A percentile compares a stretch with the other conserved stretches of the same genome.
Evolutionary conservation across 257 asterid species (phyloP).

Genomic region (Echites panduratus): DNA sequence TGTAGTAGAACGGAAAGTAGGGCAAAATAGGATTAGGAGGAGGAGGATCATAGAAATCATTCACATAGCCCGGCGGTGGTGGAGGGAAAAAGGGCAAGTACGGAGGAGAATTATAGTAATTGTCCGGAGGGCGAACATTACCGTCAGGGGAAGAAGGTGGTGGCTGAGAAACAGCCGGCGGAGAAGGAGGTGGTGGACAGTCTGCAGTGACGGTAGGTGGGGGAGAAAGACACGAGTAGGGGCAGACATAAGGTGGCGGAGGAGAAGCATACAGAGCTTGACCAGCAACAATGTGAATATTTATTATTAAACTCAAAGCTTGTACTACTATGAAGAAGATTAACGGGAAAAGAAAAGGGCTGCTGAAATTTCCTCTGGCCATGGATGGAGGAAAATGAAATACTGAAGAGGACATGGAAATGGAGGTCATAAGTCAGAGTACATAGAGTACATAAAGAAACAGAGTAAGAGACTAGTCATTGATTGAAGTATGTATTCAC

Average conservation of each 20-base stretch:
- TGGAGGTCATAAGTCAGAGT: neutral
- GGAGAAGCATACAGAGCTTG: constrained; percentile 8
- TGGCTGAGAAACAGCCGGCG: neutral
- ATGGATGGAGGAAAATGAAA: neutral
- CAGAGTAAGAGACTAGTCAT: neutral
- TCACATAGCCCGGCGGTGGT: neutral
- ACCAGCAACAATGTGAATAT: neutral
- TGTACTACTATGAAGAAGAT: neutral
- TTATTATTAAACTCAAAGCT: neutral
- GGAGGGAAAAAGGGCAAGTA: constrained; percentile 3
- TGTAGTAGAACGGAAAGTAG: constrained; percentile 15
- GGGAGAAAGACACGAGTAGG: constrained; percentile 3
- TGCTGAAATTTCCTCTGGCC: neutral
- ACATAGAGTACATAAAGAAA: neutral
- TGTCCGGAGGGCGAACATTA: neutral
- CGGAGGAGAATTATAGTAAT: neutral
- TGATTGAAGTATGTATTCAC: neutral
- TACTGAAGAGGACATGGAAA: too few relatives aligned
- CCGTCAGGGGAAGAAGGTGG: neutral
- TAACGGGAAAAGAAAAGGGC: neutral
- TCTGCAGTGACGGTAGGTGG: neutral
- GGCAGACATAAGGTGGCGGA: constrained; percentile 2
- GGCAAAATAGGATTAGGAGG: constrained; percentile 15
- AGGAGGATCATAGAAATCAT: constrained; percentile 5
- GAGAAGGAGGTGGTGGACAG: constrained; percentile 1